Conservation (phyloP, 305 asterid species). For the Fraxinus ornus region DNA sequence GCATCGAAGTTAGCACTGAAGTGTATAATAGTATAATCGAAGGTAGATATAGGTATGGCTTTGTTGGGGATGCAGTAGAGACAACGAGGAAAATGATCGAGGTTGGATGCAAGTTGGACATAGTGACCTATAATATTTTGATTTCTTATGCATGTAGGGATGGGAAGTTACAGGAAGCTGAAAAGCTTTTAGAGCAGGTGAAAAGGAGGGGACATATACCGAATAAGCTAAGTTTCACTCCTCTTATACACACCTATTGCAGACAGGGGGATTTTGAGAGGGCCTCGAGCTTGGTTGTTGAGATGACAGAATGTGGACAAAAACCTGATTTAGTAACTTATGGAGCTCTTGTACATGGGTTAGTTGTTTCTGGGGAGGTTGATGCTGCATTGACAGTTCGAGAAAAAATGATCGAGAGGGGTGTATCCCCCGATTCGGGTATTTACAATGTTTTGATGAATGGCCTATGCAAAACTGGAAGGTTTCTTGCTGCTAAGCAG, state of each 20-base stretch:
- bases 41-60: slow-evolving; percentile 57
- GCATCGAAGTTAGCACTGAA: slow-evolving; percentile 43
- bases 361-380: slow-evolving; percentile 69
- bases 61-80: slow-evolving; percentile 48
- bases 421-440: slow-evolving; percentile 64
- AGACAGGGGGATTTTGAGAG: slow-evolving; percentile 60
- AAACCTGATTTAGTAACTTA: slow-evolving; percentile 73
- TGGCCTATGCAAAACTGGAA: slow-evolving; percentile 70
- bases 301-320: slow-evolving; percentile 67
- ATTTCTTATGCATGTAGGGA: slow-evolving; percentile 61
- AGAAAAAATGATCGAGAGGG: slow-evolving; percentile 67
- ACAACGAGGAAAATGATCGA: slow-evolving; percentile 49
- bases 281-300: slow-evolving; percentile 63
- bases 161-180: slow-evolving; percentile 71
- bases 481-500: slow-evolving; percentile 54
- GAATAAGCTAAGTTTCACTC: slow-evolving; percentile 70
- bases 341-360: slow-evolving; percentile 74
- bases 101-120: slow-evolving; percentile 53
- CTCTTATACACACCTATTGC: slow-evolving; percentile 61
- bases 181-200: slow-evolving; percentile 53
- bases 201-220: slow-evolving; percentile 44
- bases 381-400: slow-evolving; percentile 67
- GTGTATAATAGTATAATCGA: slow-evolving; percentile 66
- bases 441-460: slow-evolving; percentile 76
- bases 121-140: slow-evolving; percentile 71